Evolutionary conservation across 2,329 filamentous ascomycete genomes (phyloP).

Genomic region (Cladosporium sp.): DNA sequence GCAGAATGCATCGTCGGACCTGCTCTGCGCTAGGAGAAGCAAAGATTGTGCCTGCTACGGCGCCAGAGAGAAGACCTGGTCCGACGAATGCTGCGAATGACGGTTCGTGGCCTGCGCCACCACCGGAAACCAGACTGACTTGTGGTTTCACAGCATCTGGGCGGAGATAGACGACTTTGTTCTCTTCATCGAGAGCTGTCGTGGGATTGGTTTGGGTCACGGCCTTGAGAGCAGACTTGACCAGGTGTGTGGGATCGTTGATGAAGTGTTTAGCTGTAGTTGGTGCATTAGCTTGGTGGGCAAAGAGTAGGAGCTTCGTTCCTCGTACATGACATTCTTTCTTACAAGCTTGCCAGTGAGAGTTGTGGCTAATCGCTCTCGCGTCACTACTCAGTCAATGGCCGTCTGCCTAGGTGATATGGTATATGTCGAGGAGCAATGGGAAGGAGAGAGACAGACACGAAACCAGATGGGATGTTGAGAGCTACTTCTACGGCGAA

Average conservation of each 20-base stretch:
- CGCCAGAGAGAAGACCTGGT: constrained; percentile 73
- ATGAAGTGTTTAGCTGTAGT: constrained; percentile 74
- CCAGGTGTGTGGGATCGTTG: constrained; percentile 76
- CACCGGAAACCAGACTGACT: constrained; percentile 83
- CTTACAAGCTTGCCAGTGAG: background rate
- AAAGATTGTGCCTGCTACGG: constrained; percentile 85
- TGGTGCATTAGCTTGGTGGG: background rate
- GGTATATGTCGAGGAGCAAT: no score
- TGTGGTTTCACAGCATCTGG: constrained; percentile 54
- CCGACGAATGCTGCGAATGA: constrained; percentile 86
- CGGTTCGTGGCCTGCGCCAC: constrained; percentile 87
- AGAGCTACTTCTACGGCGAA: background rate
- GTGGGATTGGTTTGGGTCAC: constrained; percentile 83
- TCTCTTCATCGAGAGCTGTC: constrained; percentile 70
- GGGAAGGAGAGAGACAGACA: background rate
- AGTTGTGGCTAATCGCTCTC: background rate
- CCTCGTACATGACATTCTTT: constrained; percentile 9
- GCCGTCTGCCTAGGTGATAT: background rate
- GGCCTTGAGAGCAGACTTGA: constrained; percentile 72
- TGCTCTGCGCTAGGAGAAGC: constrained; percentile 80
- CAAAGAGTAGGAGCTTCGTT: background rate
- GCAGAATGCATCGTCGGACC: constrained; percentile 72
- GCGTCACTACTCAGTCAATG: background rate
- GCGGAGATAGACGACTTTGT: constrained; percentile 82
- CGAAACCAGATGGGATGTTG: background rate